These are phyloP conservation scores for Linum lewisii DNA, from an alignment of 345 rosid species.

Conservation along the genomic window DNA sequence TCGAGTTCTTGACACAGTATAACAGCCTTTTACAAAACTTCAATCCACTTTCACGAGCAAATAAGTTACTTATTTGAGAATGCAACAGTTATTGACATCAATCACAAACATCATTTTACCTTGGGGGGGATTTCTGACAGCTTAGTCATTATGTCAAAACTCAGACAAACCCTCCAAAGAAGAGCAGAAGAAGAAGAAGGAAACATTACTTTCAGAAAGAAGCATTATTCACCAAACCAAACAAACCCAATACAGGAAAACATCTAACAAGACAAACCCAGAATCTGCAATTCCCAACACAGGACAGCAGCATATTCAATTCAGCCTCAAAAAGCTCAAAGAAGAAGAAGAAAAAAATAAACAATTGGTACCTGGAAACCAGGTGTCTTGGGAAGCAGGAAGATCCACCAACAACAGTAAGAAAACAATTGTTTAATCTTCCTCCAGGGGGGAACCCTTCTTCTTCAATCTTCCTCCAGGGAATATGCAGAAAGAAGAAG, in stretches of 20 bases:
- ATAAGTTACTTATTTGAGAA: too few relatives aligned
- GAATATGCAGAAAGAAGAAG: slow-evolving; percentile 1
- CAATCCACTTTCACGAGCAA: too few relatives aligned
- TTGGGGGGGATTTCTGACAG: not conserved
- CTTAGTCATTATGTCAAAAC: not conserved
- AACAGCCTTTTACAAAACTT: too few relatives aligned
- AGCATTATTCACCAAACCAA: slow-evolving; percentile 8
- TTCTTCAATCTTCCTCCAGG: slow-evolving; percentile 20
- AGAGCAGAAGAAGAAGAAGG: not conserved
- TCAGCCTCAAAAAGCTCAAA: not conserved
- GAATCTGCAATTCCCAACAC: slow-evolving; percentile 22
- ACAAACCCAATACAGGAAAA: not conserved
- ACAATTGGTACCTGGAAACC: slow-evolving; percentile 41
- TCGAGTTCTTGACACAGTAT: too few relatives aligned
- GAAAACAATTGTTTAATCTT: slow-evolving; percentile 23
- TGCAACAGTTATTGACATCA: too few relatives aligned
- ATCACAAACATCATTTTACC: too few relatives aligned
- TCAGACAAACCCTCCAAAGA: not conserved
- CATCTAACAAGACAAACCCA: slow-evolving; percentile 22
- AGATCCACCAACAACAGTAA: slow-evolving; percentile 22
- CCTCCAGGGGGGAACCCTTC: slow-evolving; percentile 24
- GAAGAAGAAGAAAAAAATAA: slow-evolving; percentile 14
- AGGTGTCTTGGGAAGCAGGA: slow-evolving; percentile 44
- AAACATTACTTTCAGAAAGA: not conserved
- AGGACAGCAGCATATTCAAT: not conserved